phyloP scores from a whole-genome alignment of 2,329 filamentous ascomycete genomes.

The Arthrobotrys sinensis region DNA sequence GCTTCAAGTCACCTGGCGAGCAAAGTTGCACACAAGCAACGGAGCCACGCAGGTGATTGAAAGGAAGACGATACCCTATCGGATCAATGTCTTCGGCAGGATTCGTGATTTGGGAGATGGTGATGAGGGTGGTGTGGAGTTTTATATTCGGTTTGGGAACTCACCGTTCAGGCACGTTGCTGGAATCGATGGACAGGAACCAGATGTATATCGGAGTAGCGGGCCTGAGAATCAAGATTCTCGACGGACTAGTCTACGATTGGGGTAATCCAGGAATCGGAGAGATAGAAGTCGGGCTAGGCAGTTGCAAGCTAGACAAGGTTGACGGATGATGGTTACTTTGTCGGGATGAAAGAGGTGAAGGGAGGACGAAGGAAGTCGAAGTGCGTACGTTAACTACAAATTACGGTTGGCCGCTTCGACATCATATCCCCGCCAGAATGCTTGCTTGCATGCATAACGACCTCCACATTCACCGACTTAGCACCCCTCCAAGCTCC shows the following conservation, averaged over 20 bases:
- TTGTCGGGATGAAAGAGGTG: constrained; percentile 22
- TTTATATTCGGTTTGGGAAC: constrained; percentile 9
- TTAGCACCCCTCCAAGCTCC: constrained; percentile 26
- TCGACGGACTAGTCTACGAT: constrained; percentile 15
- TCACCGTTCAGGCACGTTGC: not conserved
- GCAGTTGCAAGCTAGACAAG: constrained; percentile 28
- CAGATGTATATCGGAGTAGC: not conserved
- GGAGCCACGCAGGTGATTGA: constrained; percentile 14
- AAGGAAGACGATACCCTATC: constrained; percentile 4
- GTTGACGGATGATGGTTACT: constrained; percentile 9
- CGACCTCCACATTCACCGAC: constrained; percentile 28
- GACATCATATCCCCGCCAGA: constrained; percentile 36
- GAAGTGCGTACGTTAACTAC: not conserved
- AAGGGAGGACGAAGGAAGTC: not conserved
- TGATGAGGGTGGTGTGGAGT: not conserved
- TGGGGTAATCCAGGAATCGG: constrained; percentile 5
- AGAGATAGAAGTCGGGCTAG: not conserved
- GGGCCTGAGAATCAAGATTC: constrained; percentile 29
- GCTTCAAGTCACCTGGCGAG: constrained; percentile 16
- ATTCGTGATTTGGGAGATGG: not conserved
- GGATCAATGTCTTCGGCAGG: constrained; percentile 27
- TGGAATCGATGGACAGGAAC: constrained; percentile 19
- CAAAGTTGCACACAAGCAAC: constrained; percentile 39
- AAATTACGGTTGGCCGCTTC: constrained; percentile 35
- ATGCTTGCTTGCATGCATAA: constrained; percentile 27